Conservation (phyloP, 768 basidiomycete species). For the Boletus fagicola region DNA sequence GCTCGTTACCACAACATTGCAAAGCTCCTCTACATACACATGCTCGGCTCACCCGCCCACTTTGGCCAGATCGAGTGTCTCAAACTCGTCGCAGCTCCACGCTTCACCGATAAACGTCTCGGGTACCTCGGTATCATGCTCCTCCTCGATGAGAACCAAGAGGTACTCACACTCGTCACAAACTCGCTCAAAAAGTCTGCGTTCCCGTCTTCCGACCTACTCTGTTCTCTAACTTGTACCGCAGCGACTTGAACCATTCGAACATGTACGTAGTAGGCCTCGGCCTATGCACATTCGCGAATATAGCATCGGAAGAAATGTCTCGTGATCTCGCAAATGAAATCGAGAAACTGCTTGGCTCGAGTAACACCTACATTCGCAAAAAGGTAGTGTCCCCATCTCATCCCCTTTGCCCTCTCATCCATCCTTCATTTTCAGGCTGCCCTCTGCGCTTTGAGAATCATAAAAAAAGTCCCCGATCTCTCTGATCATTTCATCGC, state of each 20-base stretch:
- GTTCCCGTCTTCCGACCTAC: neutral
- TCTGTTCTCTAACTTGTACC: conserved; percentile 10
- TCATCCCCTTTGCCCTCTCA: neutral
- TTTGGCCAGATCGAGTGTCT: conserved; percentile 99
- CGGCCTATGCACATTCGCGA: conserved; percentile 96
- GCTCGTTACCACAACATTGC: conserved; percentile 96
- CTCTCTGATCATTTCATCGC: conserved; percentile 87
- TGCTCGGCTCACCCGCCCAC: conserved; percentile 98
- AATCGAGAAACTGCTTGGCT: conserved; percentile 95
- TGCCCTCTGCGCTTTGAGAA: conserved; percentile 89
- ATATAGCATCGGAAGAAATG: conserved; percentile 99
- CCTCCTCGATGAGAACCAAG: conserved; percentile 94
- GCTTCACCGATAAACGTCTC: conserved; percentile 93
- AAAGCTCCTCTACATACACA: conserved; percentile 97
- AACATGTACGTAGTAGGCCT: conserved; percentile 99
- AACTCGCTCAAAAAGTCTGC: conserved; percentile 95
- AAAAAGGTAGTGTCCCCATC: conserved; percentile 70
- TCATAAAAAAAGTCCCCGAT: conserved; percentile 95
- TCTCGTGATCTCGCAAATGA: conserved; percentile 96
- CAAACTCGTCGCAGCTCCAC: conserved; percentile 90
- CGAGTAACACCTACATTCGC: conserved; percentile 97
- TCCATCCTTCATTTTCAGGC: conserved; percentile 51
- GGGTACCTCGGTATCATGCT: conserved; percentile 99
- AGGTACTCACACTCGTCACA: conserved; percentile 94
- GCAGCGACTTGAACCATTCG: conserved; percentile 97